Evolutionary conservation across 768 basidiomycete species (phyloP), one percentile per base, ranked within the genome.

Genomic region (Agaricus sinodeliciosus): DNA sequence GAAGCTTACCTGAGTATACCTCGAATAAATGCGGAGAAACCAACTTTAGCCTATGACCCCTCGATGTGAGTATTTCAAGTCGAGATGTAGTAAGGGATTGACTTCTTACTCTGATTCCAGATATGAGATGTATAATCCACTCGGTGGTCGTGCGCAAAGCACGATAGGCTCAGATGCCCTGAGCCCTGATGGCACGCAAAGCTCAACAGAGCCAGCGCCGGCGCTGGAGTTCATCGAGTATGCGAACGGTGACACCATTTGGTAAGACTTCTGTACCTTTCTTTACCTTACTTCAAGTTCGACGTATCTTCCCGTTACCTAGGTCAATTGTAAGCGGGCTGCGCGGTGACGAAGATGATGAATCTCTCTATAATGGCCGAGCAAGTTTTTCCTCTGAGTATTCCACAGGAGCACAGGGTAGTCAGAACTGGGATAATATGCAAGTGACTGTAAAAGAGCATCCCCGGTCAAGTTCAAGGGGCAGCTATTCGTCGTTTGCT

Each of bases 231-330:
- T 92, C 41, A 75, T 92, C 50, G 86, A 92, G 62, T 70, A 90
- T 61, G 86, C 87, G n/a, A 90, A 90, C 62, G 90, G 90, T 19
- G 84, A 91, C 64, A 89, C 87, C 7, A 83, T 93, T 55, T 93
- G 90, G 90, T 88, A 50, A 54, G 82, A 73, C 58, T 22, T 43
- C 42, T 56, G 34, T 51, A 31, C 43, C 54, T 34, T 43, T 55
- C 28, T 46, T 48, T 19, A 27, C 43, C 40, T 27, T 36, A 46
- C 53, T 63, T 57, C 7, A 31, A 31, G 31, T 4, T 57, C 63
- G 57, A 59, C 48, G 50, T 54, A 51, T 16, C 43, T 34, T 11
- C 11, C 31, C 49, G 51, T 56, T 45, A 61, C 37, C 15, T 36
- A 87, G 88, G 88, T 83, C 82, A 57, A 86, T 92, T 59, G 87